Percentiles rank a stretch among this genome's conserved stretches.
Conservation (phyloP, 2,329 filamentous ascomycete species). For the Ascochyta koolunga region DNA sequence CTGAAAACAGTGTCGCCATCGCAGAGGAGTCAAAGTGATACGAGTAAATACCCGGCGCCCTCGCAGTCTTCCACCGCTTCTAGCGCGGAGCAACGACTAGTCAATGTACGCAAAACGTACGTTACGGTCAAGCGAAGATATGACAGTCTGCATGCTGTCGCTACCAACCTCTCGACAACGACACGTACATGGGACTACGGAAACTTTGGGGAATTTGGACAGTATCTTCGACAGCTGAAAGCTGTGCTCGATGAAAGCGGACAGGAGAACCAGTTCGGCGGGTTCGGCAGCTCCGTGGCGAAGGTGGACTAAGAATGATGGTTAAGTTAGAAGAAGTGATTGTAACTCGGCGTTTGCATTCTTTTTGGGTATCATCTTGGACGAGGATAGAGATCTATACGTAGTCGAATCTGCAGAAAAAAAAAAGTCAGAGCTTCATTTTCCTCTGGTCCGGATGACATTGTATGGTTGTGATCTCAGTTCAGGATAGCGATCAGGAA, state of each 20-base stretch:
- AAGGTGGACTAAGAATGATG: not conserved
- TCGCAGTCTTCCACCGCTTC: not conserved
- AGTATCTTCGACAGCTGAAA: conserved; percentile 21
- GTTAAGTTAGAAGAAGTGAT: too few relatives aligned
- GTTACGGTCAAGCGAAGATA: conserved; percentile 24
- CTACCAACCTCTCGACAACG: conserved; percentile 9
- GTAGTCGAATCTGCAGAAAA: too few relatives aligned
- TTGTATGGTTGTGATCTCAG: too few relatives aligned
- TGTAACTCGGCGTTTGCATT: too few relatives aligned
- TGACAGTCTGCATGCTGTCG: conserved; percentile 20
- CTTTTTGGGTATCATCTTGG: not conserved
- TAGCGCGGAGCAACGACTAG: conserved; percentile 10
- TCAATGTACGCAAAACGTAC: conserved; percentile 33
- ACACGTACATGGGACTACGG: conserved; percentile 24
- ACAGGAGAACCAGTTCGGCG: not conserved
- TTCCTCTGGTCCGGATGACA: too few relatives aligned
- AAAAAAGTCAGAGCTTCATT: too few relatives aligned
- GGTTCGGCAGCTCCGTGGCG: not conserved
- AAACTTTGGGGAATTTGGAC: conserved; percentile 36
- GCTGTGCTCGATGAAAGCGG: conserved; percentile 17
- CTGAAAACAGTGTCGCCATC: not conserved
- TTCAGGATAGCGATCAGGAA: too few relatives aligned
- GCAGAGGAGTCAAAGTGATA: too few relatives aligned
- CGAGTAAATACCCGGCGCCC: not conserved
- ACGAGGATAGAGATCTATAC: too few relatives aligned